A percentile compares a stretch with the other conserved stretches of the same genome.
phyloP scores from a whole-genome alignment of 148 eudicot genomes.

The Diospyros kaki region DNA sequence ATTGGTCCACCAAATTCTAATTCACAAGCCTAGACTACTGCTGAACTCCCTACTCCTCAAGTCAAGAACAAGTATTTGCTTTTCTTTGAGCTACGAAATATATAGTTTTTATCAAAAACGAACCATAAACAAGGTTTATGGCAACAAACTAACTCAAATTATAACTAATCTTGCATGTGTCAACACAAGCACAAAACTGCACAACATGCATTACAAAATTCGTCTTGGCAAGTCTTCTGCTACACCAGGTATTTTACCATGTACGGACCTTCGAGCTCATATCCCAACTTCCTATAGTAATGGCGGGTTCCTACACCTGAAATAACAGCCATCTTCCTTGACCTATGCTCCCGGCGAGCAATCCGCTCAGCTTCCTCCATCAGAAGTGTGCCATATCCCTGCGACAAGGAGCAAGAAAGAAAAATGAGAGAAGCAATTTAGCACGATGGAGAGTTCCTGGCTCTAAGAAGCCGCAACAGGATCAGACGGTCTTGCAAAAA shows the following conservation, averaged over 20 bases:
- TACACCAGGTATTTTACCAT: slow-evolving; percentile 75
- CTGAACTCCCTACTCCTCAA: too few species aligned
- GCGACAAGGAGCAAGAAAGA: neutral
- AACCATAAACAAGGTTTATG: neutral
- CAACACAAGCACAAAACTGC: neutral
- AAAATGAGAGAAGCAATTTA: neutral
- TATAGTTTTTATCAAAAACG: neutral
- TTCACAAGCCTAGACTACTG: too few species aligned
- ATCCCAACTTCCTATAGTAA: slow-evolving; percentile 92
- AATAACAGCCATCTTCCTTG: slow-evolving; percentile 80
- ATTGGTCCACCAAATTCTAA: too few species aligned
- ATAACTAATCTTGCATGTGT: neutral
- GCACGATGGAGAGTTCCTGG: neutral
- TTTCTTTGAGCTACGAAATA: too few species aligned
- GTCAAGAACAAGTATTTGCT: too few species aligned
- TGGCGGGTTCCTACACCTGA: slow-evolving; percentile 98
- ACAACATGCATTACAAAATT: slow-evolving; percentile 14
- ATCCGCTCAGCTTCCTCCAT: slow-evolving; percentile 99
- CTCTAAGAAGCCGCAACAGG: neutral
- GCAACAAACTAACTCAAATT: neutral
- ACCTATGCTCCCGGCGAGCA: slow-evolving; percentile 82
- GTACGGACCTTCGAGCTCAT: slow-evolving; percentile 97
- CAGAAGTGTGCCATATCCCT: slow-evolving; percentile 94
- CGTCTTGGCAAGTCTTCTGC: neutral
- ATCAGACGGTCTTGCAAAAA: neutral